A percentile compares a stretch with the other conserved stretches of the same genome.
Evolutionary conservation across 1,284 basidiomycete genomes (phyloP).

Genomic region (Moesziomyces globuligerus): DNA sequence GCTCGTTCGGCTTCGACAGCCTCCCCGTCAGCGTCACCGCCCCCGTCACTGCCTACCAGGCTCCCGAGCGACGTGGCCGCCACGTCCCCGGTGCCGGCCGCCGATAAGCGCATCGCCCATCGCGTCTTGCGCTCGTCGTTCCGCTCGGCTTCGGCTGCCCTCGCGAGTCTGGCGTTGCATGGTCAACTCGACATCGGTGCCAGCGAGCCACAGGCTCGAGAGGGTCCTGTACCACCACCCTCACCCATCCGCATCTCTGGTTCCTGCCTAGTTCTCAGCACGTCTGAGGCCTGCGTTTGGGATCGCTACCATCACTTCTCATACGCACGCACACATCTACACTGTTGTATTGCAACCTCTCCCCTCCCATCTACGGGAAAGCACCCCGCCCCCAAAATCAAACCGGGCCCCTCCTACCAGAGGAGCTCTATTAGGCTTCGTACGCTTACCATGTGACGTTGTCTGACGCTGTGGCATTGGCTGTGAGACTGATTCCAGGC

Average conservation of each 20-base stretch:
- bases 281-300: not conserved
- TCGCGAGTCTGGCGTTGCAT: slow-evolving; percentile 4
- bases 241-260: slow-evolving; percentile 14
- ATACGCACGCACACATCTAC: slow-evolving; percentile 8
- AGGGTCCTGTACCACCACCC: slow-evolving; percentile 35
- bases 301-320: slow-evolving; percentile 3
- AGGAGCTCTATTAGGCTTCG: slow-evolving; percentile 38
- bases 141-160: slow-evolving; percentile 5
- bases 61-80: slow-evolving; percentile 64
- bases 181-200: not conserved
- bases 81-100: slow-evolving; percentile 66
- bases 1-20: slow-evolving; percentile 64
- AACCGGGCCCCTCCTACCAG: slow-evolving; percentile 36
- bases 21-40: slow-evolving; percentile 65
- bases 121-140: not conserved
- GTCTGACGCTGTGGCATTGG: too few species aligned
- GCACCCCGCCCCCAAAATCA: slow-evolving; percentile 30
- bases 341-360: slow-evolving; percentile 35
- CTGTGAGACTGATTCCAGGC: too few species aligned
- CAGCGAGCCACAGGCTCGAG: not conserved
- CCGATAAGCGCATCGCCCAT: slow-evolving; percentile 49
- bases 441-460: slow-evolving; percentile 1
- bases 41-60: slow-evolving; percentile 63
- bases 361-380: slow-evolving; percentile 9
- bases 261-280: not conserved